Percentiles rank a stretch among this genome's conserved stretches.
These are phyloP conservation scores for Lactarius psammicola DNA, from an alignment of 768 basidiomycete genomes.

Conservation along the genomic window DNA sequence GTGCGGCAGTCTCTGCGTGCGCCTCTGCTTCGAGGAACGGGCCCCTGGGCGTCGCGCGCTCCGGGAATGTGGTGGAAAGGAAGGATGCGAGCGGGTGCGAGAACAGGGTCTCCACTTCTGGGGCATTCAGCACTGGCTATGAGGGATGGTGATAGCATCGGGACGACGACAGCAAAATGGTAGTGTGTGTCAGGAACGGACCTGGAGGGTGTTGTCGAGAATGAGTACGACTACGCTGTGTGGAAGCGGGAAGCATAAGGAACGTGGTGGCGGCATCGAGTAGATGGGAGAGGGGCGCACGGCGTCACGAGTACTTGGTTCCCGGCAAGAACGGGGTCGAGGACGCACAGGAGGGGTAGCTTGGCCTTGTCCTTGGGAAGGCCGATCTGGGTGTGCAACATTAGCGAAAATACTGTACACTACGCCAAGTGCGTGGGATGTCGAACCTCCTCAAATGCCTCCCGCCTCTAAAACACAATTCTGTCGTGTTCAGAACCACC, in stretches of 20 bases:
- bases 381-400: slow-evolving; percentile 61
- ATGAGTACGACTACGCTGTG: slow-evolving; percentile 81
- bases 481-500: slow-evolving; percentile 6
- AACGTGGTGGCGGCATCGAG: neutral
- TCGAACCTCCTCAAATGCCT: slow-evolving; percentile 85
- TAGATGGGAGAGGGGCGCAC: slow-evolving; percentile 46
- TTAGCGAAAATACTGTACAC: neutral
- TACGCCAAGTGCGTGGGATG: neutral
- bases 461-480: slow-evolving; percentile 56
- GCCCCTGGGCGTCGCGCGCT: slow-evolving; percentile 9
- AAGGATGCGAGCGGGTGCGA: slow-evolving; percentile 81
- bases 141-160: neutral
- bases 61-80: slow-evolving; percentile 53
- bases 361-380: slow-evolving; percentile 66
- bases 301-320: slow-evolving; percentile 78
- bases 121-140: slow-evolving; percentile 75
- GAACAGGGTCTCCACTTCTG: slow-evolving; percentile 79
- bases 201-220: slow-evolving; percentile 71
- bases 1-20: slow-evolving; percentile 35
- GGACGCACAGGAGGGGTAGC: slow-evolving; percentile 70
- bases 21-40: slow-evolving; percentile 48
- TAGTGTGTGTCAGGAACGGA: slow-evolving; percentile 35
- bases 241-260: neutral
- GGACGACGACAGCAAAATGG: neutral
- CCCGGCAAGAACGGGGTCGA: slow-evolving; percentile 77